phyloP scores from a whole-genome alignment of 345 rosid genomes.

The Aethionema arabicum region DNA sequence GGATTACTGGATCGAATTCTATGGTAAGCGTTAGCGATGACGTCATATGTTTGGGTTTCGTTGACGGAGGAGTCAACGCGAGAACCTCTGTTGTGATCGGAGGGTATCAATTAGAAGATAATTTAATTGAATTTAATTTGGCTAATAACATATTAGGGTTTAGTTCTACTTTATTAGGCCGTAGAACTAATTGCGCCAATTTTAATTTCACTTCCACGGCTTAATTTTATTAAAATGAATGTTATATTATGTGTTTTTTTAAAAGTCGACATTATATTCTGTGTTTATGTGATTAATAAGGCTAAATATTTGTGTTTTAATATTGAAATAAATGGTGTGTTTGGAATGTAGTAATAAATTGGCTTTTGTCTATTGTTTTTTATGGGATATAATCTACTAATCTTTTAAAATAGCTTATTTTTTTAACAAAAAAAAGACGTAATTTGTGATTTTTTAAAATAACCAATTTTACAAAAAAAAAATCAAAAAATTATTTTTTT shows the following conservation, averaged over 20 bases:
- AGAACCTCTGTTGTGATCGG: slow-evolving; percentile 65
- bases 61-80: slow-evolving; percentile 64
- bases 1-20: slow-evolving; percentile 63
- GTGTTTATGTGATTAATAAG: background rate
- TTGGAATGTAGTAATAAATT: no score
- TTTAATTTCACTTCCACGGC: slow-evolving; percentile 61
- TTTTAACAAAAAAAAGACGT: no score
- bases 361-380: no score
- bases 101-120: slow-evolving; percentile 61
- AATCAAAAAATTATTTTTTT: no score
- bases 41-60: slow-evolving; percentile 62
- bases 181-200: slow-evolving; percentile 58
- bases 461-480: no score
- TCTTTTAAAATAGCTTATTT: no score
- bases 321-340: no score
- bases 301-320: no score
- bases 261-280: no score
- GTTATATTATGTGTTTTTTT: no score
- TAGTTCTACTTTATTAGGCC: slow-evolving; percentile 51
- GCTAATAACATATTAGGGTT: slow-evolving; percentile 62
- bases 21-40: slow-evolving; percentile 53
- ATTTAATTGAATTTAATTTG: slow-evolving; percentile 59
- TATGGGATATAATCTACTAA: no score
- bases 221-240: background rate
- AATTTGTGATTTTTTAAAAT: no score